These are phyloP conservation scores for Trichothecium roseum DNA, from an alignment of 2,329 filamentous ascomycete species.

Conservation along the genomic window DNA sequence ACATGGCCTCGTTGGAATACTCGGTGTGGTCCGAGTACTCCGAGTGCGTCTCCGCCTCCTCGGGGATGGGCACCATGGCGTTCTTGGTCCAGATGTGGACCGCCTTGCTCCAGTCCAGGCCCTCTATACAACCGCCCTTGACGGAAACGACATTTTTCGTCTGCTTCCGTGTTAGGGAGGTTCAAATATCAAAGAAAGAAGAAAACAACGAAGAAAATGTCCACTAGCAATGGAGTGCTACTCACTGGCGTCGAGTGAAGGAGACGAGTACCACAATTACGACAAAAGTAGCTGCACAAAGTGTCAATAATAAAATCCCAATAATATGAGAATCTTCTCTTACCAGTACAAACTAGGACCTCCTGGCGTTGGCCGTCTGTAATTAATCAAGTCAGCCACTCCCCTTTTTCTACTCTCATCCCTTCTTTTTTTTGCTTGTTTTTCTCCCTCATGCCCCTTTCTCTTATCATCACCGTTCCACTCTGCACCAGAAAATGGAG, in stretches of 20 bases:
- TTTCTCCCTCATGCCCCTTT: neutral
- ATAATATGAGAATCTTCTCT: neutral
- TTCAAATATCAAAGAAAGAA: neutral
- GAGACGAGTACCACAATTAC: conserved; percentile 53
- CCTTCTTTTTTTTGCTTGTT: neutral
- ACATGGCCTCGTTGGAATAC: conserved; percentile 16
- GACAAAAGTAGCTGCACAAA: conserved; percentile 51
- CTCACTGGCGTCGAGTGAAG: conserved; percentile 50
- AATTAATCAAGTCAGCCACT: conserved; percentile 1
- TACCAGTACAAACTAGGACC: conserved; percentile 50
- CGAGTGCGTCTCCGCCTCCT: conserved; percentile 46
- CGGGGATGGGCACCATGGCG: conserved; percentile 59
- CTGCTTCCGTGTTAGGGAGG: conserved; percentile 16
- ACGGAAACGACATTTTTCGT: conserved; percentile 51
- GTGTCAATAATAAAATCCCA: neutral
- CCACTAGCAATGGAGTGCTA: too few species aligned
- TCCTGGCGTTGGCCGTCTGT: conserved; percentile 44
- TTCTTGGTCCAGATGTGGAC: conserved; percentile 60
- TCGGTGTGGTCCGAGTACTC: conserved; percentile 37
- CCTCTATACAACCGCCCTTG: conserved; percentile 57
- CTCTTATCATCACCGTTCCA: too few species aligned
- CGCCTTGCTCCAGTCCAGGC: conserved; percentile 47
- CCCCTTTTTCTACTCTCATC: neutral
- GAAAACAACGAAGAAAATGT: neutral
- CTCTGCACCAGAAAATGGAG: too few species aligned